Base-by-base conservation (phyloP, 768 basidiomycete genomes). In the Strobilomyces echinocephalus region DNA sequence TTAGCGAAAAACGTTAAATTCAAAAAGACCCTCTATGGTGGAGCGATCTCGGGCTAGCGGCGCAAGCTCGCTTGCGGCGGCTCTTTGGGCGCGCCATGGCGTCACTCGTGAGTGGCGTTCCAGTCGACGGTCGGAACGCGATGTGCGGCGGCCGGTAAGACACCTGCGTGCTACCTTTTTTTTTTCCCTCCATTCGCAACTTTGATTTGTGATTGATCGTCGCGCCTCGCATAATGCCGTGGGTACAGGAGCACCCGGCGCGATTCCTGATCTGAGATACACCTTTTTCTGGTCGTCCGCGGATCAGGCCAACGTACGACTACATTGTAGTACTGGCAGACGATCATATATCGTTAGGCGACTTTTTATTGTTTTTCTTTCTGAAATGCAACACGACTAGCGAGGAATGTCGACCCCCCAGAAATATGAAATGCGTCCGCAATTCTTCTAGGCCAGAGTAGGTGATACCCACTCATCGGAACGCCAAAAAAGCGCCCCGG, bases 241-340 rank as follows among this genome's bases (percentile, higher is more conserved):
- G 50, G 11, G 36, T 21, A 52, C 43, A 61, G 50, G 61, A 38
- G 15, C 9, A 36, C n/a, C 18, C 15, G 8, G n/a, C 18, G 39
- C 20, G 30, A 21, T 51, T 39, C 44, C 34, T 26, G 21, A 65
- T 65, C 60, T 58, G 33, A 60, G 61, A 60, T 56, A 18, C 30
- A 12, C 35, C 65, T 51, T 21, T 61, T 64, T 67, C 46, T 53
- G 54, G 60, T 35, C 54, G 50, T 62, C 57, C 66, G 58, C 65
- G 64, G 66, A 65, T 68, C 64, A 60, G 38, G 38, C 46, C 53
- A 46, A 52, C 46, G 49, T 38, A 50, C 44, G 26, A 38, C 24
- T 47, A 36, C 48, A 46, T 50, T 51, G 34, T 44, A 33, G 21
- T 36, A 20, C 39, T 39, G 9, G 39, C 20, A 42, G 36, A 30